phyloP scores from a whole-genome alignment of 2,329 filamentous ascomycete genomes.

The Phialemoniopsis sp. region DNA sequence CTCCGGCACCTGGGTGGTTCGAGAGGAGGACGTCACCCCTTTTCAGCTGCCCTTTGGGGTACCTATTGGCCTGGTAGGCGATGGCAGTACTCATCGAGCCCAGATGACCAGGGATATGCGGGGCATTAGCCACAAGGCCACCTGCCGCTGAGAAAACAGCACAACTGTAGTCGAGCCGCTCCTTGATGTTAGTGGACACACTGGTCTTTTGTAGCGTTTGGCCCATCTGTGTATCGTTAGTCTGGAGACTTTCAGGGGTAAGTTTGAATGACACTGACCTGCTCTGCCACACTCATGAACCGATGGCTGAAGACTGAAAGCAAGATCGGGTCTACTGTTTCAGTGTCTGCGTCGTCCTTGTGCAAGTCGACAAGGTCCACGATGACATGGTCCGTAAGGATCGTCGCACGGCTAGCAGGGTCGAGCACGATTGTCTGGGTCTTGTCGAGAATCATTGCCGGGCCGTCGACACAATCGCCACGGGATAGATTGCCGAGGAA shows the following conservation, averaged over 20 bases:
- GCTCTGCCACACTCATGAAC: constrained; percentile 70
- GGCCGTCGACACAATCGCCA: constrained; percentile 57
- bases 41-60: constrained; percentile 58
- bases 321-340: constrained; percentile 42
- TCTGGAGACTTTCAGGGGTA: too few species aligned
- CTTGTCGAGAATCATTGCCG: constrained; percentile 62
- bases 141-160: constrained; percentile 66
- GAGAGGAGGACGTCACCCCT: constrained; percentile 70
- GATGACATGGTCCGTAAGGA: constrained; percentile 68
- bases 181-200: constrained; percentile 68
- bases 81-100: constrained; percentile 71
- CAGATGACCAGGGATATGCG: constrained; percentile 67
- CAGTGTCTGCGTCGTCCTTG: constrained; percentile 32
- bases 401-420: constrained; percentile 55
- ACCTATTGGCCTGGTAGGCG: constrained; percentile 42
- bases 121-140: constrained; percentile 64
- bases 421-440: constrained; percentile 70
- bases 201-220: constrained; percentile 66
- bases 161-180: constrained; percentile 69
- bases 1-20: constrained; percentile 71
- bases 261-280: too few species aligned
- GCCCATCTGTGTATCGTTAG: too few species aligned
- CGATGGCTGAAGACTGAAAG: constrained; percentile 67
- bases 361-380: too few species aligned
- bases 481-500: constrained; percentile 58